Conservation (phyloP, 1,284 basidiomycete species). For the Trametes versicolor region DNA sequence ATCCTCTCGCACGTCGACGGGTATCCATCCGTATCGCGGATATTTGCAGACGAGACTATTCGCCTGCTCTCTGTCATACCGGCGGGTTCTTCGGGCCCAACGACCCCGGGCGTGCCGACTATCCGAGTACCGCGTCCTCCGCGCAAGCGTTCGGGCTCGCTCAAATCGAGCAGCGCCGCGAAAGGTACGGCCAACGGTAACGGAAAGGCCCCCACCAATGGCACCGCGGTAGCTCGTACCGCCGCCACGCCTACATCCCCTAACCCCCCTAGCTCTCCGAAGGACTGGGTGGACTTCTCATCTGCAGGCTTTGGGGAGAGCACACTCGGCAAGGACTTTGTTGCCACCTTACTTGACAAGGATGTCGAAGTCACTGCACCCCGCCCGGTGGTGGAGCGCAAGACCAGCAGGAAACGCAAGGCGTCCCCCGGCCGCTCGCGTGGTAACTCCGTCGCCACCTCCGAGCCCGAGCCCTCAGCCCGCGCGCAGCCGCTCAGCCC, state of each 20-base stretch:
- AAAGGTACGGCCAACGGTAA: constrained; percentile 21
- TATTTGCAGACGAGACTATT: constrained; percentile 76
- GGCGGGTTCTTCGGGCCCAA: constrained; percentile 26
- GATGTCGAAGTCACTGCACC: constrained; percentile 70
- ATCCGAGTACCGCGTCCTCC: constrained; percentile 30
- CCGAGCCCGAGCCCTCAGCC: constrained; percentile 23
- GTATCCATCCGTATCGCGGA: constrained; percentile 40
- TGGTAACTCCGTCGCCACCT: constrained; percentile 42
- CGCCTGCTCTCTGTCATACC: constrained; percentile 62
- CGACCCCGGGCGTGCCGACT: constrained; percentile 27
- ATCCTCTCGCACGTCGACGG: constrained; percentile 28
- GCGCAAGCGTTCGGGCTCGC: constrained; percentile 41
- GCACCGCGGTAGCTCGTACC: constrained; percentile 12
- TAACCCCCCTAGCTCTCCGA: constrained; percentile 37
- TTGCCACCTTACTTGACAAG: constrained; percentile 63
- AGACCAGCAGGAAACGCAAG: constrained; percentile 44
- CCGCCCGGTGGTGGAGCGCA: constrained; percentile 37
- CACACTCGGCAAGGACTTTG: constrained; percentile 55
- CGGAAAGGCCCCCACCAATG: constrained; percentile 35
- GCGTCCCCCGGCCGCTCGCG: constrained; percentile 38
- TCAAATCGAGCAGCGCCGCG: constrained; percentile 26
- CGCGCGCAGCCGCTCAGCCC: constrained; percentile 20
- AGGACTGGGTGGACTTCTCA: constrained; percentile 62
- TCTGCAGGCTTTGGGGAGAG: constrained; percentile 67
- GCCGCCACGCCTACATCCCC: constrained; percentile 25